Evolutionary conservation across 163 green algal genomes (phyloP).

Genomic region (Scenedesmus sp.): DNA sequence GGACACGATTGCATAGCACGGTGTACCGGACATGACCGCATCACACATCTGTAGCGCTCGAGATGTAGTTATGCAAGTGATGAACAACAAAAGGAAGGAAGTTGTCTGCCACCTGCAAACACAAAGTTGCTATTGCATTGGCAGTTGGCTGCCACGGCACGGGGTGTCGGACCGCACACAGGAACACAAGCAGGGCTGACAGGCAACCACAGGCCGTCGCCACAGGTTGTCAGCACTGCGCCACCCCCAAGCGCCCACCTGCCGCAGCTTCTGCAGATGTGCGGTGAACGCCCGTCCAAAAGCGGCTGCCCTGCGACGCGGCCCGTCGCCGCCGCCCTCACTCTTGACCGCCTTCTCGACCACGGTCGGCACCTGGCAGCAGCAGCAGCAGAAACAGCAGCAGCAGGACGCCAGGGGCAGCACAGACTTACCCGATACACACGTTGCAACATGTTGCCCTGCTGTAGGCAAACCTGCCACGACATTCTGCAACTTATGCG

Average conservation of each 20-base stretch:
- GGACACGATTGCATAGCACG: not conserved
- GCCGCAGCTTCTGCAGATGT: slow-evolving; percentile 76
- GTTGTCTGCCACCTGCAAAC: no score
- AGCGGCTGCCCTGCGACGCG: slow-evolving; percentile 79
- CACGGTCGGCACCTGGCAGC: slow-evolving; percentile 50
- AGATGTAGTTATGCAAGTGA: no score
- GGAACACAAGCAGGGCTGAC: not conserved
- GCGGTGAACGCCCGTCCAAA: slow-evolving; percentile 76
- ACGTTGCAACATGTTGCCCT: no score
- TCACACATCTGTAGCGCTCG: no score
- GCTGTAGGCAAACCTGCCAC: no score
- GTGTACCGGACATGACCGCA: no score
- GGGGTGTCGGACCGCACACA: no score
- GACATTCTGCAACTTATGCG: no score
- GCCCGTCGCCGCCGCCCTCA: slow-evolving; percentile 67
- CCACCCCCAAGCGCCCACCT: not conserved
- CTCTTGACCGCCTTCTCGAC: slow-evolving; percentile 85
- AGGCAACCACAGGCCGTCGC: not conserved
- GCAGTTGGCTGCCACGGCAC: no score
- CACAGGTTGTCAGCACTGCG: not conserved
- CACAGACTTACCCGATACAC: not conserved
- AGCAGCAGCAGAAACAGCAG: not conserved
- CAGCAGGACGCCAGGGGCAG: not conserved
- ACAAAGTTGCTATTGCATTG: no score
- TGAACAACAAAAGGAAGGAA: no score